Base-by-base conservation (phyloP, 2,329 filamentous ascomycete species). In the Cryphonectria carpinicola region DNA sequence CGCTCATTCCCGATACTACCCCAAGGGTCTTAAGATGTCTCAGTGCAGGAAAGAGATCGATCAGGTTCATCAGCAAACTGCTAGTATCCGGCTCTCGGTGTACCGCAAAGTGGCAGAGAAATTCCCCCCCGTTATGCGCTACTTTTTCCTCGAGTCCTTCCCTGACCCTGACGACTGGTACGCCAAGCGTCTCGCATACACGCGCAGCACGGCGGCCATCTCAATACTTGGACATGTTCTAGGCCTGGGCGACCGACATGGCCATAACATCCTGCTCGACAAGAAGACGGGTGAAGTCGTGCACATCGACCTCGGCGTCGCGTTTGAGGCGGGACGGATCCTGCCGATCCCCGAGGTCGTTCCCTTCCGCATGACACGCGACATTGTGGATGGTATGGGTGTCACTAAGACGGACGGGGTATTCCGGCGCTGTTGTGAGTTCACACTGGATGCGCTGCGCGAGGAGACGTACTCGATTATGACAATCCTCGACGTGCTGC, bases 101-200 rank as follows among this genome's bases (percentile, higher is more conserved):
- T 99, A 92, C 83, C 90, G 91, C 66, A 91, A 90, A 73, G 90
- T 98, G 3, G 91, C 90, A 7, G 90, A 94, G 4, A 88, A 89
- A 65, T 97, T 98, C 80, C 92, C 94, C 73, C 96, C 97, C 0
- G 96, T 98, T 5, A 93, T 99, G 90, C 90, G 92, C 70, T 97
- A 95, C 83, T 99, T 99, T 83, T 97, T 99, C 80, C 94, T 98
- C 85, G 96, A 99, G 79, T 89, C 92, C 72, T 99, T 97, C 78
- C 87, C 91, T 66, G 94, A 97, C 74, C 96, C 96, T 0, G 95
- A 99, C 78, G 95, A 97, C 75, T 99, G 96, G 96, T 99, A 98
- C 77, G 87, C 89, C 71, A 93, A 91, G 75, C 89, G 97, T 8
- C 87, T 97, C 13, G 94, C 95, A 7, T 99, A 99, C 79, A 97